Evolutionary conservation across 164 flowering plant species (phyloP).

Genomic region (Santalum album): DNA sequence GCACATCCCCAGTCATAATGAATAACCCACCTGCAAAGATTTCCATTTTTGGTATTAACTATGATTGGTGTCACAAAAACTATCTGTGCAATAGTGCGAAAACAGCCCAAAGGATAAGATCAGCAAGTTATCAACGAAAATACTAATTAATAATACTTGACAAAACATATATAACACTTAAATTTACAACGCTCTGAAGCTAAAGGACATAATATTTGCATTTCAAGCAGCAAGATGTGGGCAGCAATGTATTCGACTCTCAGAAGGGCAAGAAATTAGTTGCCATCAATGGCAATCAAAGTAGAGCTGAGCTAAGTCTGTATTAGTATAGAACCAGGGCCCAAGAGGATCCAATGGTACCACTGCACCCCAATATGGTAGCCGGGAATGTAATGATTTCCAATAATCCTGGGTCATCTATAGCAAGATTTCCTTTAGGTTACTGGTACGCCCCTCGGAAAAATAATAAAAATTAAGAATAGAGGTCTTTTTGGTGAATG

Average conservation of each 20-base stretch:
- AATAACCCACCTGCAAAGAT: conserved; percentile 76
- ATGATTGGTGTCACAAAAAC: neutral
- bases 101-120: neutral
- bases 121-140: neutral
- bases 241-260: too few relatives aligned
- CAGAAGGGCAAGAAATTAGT: too few relatives aligned
- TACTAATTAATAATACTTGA: too few relatives aligned
- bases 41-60: neutral
- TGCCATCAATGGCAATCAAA: too few relatives aligned
- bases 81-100: neutral
- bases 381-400: neutral
- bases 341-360: neutral
- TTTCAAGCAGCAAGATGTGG: too few relatives aligned
- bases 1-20: conserved; percentile 99
- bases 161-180: too few relatives aligned
- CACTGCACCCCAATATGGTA: neutral
- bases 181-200: too few relatives aligned
- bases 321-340: neutral
- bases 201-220: too few relatives aligned
- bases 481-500: neutral
- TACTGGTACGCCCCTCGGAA: too few relatives aligned
- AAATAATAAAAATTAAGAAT: too few relatives aligned
- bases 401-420: neutral
- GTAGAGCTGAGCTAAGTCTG: neutral
- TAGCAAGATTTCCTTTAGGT: too few relatives aligned